Base-by-base conservation (phyloP, 169 alveolate genomes). In the Cryptosporidium sp. region DNA sequence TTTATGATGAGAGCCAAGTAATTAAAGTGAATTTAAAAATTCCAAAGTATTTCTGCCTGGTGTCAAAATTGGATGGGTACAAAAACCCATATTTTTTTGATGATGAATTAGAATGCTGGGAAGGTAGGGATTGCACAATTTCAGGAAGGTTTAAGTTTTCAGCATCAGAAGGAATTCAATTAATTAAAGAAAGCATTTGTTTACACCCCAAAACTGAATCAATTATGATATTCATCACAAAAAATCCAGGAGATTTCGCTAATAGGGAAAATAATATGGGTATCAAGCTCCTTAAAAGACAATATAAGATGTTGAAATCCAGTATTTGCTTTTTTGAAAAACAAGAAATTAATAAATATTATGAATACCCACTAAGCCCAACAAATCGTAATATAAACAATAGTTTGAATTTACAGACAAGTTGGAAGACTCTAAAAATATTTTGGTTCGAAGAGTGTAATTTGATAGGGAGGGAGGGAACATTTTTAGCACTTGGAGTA, bases 21-120 rank as follows among this genome's bases (percentile, higher is more conserved):
- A 37, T 80, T 29, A 80, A 31, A 42, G 67, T 80, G 8, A 21
- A 61, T 42, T 21, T 67, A 4, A 67, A 45, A 45, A 48, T 9
- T 44, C 75, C 89, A 37, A 39, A 65, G 6, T 80, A 80, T 65
- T 42, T 80, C 14, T 62, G 65, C 35, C 62, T 80, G 44, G n/a
- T 80, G 35, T 62, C 89, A 29, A 80, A 51, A 80, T 8, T 80
- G 67, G 35, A 48, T n/a, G 73, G 80, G 21, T 80, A 62, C 26
- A 65, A 42, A 18, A 80, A 48, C n/a, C 75, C 80, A 45, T 80
- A 80, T 62, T 80, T 80, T 80, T 42, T 60, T 37, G 75, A 80
- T 14, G 45, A 21, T 44, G 73, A 60, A 62, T 45, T 80, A 9
- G 89, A 80, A 61, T 80, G 89, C 7, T 80, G 89, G 89, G 89